A percentile compares a stretch with the other conserved stretches of the same genome.
These are phyloP conservation scores for Lolium perenne DNA, from an alignment of 176 grass and related monocot species.

Conservation along the genomic window DNA sequence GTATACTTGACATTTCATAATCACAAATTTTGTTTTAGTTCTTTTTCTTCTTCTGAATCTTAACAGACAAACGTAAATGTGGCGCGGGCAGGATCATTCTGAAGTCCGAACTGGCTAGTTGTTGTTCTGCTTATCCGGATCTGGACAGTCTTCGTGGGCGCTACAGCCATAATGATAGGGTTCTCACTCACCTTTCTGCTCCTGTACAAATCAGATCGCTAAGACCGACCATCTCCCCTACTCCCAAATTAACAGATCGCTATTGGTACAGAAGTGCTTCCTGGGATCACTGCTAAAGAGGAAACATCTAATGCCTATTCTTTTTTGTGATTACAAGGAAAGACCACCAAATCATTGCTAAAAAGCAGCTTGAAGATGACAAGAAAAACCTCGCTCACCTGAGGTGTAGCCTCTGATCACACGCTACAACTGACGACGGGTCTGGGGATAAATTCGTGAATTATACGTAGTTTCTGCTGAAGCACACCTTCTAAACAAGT, in stretches of 20 bases:
- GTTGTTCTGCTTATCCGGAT: constrained; percentile 40
- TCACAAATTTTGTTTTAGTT: not conserved
- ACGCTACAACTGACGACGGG: too few relatives aligned
- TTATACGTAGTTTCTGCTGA: too few relatives aligned
- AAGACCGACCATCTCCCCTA: not conserved
- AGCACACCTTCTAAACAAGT: too few relatives aligned
- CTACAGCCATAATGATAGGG: constrained; percentile 31
- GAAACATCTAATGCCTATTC: not conserved
- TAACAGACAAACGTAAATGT: not conserved
- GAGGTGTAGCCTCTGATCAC: too few relatives aligned
- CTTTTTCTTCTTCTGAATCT: not conserved
- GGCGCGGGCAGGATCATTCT: not conserved
- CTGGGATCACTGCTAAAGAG: not conserved
- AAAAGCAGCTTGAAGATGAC: not conserved
- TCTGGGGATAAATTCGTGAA: too few relatives aligned
- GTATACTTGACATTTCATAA: not conserved
- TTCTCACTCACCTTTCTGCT: constrained; percentile 13
- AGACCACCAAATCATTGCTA: not conserved
- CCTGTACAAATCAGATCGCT: not conserved
- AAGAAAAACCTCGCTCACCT: too few relatives aligned
- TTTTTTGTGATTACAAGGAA: not conserved
- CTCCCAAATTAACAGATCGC: not conserved
- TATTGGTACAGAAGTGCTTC: not conserved
- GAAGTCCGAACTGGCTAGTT: constrained; percentile 12
- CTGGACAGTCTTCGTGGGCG: constrained; percentile 48